Percentiles rank a stretch among this genome's conserved stretches.
These are phyloP conservation scores for Cyberlindnera mississippiensis DNA, from an alignment of 805 yeast species.

Conservation along the genomic window DNA sequence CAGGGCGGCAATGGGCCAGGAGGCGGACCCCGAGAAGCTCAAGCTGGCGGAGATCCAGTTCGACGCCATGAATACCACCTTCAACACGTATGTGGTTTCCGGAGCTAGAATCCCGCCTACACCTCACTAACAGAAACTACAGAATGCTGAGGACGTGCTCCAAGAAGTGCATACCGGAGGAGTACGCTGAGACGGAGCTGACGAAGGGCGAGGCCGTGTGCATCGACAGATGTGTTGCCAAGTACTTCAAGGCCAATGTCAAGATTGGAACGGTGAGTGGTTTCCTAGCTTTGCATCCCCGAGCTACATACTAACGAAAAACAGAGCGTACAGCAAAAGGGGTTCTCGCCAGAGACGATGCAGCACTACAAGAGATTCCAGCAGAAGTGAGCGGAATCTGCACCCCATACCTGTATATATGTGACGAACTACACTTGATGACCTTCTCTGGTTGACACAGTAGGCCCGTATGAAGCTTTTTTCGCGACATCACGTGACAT, in stretches of 20 bases:
- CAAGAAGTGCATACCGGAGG: constrained; percentile 77
- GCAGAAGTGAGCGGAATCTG: constrained; percentile 2
- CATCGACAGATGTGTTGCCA: constrained; percentile 80
- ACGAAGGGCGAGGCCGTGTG: constrained; percentile 82
- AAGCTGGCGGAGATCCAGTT: constrained; percentile 65
- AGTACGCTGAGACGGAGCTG: constrained; percentile 80
- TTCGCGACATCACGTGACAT: neutral
- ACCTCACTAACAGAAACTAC: constrained; percentile 1
- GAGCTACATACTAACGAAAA: constrained; percentile 12
- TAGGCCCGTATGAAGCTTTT: neutral
- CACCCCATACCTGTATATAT: constrained; percentile 3
- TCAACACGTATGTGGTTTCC: constrained; percentile 36
- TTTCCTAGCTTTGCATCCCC: no score
- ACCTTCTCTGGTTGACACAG: neutral
- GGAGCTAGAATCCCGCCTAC: no score
- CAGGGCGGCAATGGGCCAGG: constrained; percentile 41
- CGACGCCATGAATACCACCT: constrained; percentile 56
- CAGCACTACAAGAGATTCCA: constrained; percentile 20
- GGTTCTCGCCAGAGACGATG: constrained; percentile 23
- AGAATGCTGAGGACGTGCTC: constrained; percentile 60
- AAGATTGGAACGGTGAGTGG: constrained; percentile 48
- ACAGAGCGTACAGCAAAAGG: constrained; percentile 23
- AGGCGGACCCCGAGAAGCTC: constrained; percentile 56
- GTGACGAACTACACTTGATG: neutral
- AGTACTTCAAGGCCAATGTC: constrained; percentile 71